Percentiles rank a stretch among this genome's conserved stretches.
Evolutionary conservation across 257 asterid species (phyloP).

Genomic region (Salvia hispanica): DNA sequence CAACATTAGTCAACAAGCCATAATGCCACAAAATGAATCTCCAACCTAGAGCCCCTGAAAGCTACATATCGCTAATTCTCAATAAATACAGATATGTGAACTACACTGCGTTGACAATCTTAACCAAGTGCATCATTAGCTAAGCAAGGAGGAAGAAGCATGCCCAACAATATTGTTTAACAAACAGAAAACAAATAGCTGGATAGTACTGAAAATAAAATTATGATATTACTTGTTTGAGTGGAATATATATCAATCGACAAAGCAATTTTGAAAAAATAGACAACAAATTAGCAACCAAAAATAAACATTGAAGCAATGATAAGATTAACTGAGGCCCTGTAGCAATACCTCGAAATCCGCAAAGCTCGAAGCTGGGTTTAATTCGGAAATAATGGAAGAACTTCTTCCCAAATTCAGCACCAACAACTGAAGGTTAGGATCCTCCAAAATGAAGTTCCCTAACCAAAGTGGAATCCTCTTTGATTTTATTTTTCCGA

Average conservation of each 20-base stretch:
- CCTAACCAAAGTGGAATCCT: background rate
- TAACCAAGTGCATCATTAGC: too few species aligned
- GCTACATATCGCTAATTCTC: too few species aligned
- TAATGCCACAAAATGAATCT: too few species aligned
- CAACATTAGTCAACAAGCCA: too few species aligned
- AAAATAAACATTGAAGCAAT: background rate
- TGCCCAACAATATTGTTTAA: background rate
- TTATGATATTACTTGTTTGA: background rate
- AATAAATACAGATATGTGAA: too few species aligned
- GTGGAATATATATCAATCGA: background rate
- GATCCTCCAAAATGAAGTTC: background rate
- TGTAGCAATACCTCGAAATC: conserved; percentile 21
- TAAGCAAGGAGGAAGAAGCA: too few species aligned
- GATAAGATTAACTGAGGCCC: background rate
- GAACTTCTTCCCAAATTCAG: conserved; percentile 4
- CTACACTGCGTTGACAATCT: too few species aligned
- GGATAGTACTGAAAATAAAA: background rate
- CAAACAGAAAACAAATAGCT: background rate
- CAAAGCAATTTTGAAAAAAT: background rate
- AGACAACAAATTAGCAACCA: background rate
- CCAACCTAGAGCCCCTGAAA: background rate
- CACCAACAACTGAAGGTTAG: background rate
- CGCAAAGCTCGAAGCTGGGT: background rate
- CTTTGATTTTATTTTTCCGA: background rate
- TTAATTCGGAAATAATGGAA: background rate